Evolutionary conservation across 768 basidiomycete species (phyloP), one percentile per base, ranked within the genome.

Genomic region (Punctularia strigosozonata): DNA sequence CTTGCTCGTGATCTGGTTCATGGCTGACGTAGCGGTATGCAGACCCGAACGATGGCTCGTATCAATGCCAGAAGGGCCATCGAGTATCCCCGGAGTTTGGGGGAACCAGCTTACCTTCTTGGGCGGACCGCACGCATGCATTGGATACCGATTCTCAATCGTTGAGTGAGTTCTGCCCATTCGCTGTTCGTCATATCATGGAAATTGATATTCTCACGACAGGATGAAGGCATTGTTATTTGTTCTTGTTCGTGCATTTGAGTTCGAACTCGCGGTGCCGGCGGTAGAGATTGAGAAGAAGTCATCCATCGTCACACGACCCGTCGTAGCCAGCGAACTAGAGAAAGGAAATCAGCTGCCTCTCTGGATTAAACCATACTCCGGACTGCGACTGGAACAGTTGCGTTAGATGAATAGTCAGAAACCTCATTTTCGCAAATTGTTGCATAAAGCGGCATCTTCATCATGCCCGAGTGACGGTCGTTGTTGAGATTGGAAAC

Each of bases 221-320:
- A 34, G 33, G 19, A 58, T 57, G 51, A 68, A 68, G 43, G 63
- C 58, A 4, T 42, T 73, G 2, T 41, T 76, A 0, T 76, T 74
- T 42, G 62, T 63, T 0, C 62, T 77, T 4, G 40, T 76, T 5
- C 67, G 73, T 2, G 56, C 64, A 0, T 72, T 75, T 34, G 62
- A 66, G 40, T 75, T 72, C 33, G 63, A 69, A 33, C 63, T 75
- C 8, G 71, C 71, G 0, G 72, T 75, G 4, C 65, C 71, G 1
- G 57, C 52, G 0, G 50, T 52, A 6, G 65, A 74, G 18, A 56
- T 77, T 22, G 45, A 38, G 2, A 49, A 38, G 13, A 47, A 28
- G 31, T 14, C 36, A 1, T 38, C 38, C 0, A 46, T 75, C 24
- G 66, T 72, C 4, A 62, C 64, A 41, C 56, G 67, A 6, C 74